These are phyloP conservation scores for Cucumis cinereus DNA, from an alignment of 306 rosid species.

Conservation along the genomic window DNA sequence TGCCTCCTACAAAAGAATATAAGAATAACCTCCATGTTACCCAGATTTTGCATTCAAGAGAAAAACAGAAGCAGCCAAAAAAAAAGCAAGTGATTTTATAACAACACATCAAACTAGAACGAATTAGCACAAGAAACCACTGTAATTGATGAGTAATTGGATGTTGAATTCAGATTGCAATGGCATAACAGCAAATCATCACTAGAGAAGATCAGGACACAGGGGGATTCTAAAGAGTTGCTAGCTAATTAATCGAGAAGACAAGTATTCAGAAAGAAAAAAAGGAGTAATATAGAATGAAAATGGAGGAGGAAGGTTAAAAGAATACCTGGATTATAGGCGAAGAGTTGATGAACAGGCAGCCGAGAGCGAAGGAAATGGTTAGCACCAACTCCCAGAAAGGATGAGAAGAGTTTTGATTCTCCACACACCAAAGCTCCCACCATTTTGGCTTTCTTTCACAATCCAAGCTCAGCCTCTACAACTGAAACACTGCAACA, in stretches of 20 bases:
- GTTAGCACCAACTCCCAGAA: neutral
- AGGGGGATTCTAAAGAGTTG: neutral
- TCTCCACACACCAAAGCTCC: neutral
- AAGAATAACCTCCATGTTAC: neutral
- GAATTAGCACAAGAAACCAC: neutral
- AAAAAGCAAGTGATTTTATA: neutral
- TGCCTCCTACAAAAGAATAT: constrained; percentile 29
- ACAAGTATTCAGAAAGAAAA: neutral
- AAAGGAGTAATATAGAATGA: neutral
- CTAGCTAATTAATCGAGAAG: neutral
- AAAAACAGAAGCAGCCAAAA: neutral
- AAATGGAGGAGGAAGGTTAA: neutral
- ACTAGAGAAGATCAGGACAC: neutral
- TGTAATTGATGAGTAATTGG: neutral
- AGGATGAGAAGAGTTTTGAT: constrained; percentile 5
- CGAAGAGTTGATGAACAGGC: constrained; percentile 6
- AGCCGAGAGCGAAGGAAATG: neutral
- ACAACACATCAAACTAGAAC: neutral
- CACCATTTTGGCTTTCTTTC: constrained; percentile 4
- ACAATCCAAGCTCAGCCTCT: neutral
- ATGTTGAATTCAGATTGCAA: neutral
- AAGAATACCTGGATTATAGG: constrained; percentile 3
- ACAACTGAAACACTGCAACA: neutral
- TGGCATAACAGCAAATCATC: neutral
- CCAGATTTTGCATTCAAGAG: neutral